These are phyloP conservation scores for Funneliformis geosporum DNA, from an alignment of 192 early-diverging fungal genomes.

Conservation along the genomic window DNA sequence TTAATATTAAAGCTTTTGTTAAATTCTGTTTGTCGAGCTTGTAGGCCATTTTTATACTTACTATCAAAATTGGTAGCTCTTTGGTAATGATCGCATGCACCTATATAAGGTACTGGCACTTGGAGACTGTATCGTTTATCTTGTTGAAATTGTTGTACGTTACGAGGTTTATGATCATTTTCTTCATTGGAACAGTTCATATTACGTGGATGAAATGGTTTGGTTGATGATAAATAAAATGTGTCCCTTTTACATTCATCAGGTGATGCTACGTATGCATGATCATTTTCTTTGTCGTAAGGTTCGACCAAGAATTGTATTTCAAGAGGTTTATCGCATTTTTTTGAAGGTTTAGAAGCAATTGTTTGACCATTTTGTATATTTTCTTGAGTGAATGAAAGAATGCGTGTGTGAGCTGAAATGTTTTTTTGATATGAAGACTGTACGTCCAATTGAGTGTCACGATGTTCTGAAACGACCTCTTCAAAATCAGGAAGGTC, in stretches of 20 bases:
- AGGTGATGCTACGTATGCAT: too few relatives aligned
- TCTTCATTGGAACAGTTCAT: not conserved
- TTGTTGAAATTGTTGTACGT: not conserved
- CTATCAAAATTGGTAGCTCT: not conserved
- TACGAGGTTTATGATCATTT: not conserved
- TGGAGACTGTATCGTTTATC: not conserved
- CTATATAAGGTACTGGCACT: not conserved
- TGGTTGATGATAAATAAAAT: not conserved
- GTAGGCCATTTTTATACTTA: not conserved
- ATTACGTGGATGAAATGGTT: not conserved
- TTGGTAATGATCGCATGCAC: not conserved
- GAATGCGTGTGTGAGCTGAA: too few relatives aligned
- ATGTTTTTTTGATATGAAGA: not conserved
- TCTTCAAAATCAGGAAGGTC: not conserved
- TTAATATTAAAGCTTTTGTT: not conserved
- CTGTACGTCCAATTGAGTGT: not conserved
- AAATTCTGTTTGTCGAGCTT: not conserved
- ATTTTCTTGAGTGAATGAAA: not conserved
- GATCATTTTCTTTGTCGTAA: not conserved
- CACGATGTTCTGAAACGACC: too few relatives aligned
- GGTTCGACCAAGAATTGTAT: not conserved
- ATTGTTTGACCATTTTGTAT: not conserved
- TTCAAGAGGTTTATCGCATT: not conserved
- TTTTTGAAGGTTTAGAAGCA: not conserved
- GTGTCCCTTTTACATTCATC: too few relatives aligned